These are phyloP conservation scores for Ashbya aceris DNA, from an alignment of 1,139 yeast species.

Conservation along the genomic window DNA sequence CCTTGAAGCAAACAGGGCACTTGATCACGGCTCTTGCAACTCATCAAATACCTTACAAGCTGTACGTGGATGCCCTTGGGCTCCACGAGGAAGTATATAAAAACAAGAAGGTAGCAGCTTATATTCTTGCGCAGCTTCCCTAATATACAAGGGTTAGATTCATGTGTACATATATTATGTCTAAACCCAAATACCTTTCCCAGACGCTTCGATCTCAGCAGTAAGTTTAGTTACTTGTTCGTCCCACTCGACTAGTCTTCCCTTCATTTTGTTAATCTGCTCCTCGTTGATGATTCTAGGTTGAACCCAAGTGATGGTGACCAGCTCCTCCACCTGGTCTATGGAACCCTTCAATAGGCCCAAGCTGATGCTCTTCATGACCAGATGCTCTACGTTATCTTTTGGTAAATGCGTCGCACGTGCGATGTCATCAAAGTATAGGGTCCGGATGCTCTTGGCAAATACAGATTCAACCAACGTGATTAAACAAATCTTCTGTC, in stretches of 20 bases:
- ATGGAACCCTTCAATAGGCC: slow-evolving; percentile 78
- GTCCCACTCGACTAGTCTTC: slow-evolving; percentile 72
- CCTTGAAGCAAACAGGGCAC: slow-evolving; percentile 22
- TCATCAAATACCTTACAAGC: slow-evolving; percentile 11
- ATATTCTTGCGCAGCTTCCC: slow-evolving; percentile 10
- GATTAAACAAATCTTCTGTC: slow-evolving; percentile 88
- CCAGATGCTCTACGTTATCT: slow-evolving; percentile 72
- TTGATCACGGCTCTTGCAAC: slow-evolving; percentile 14
- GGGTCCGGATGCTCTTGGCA: slow-evolving; percentile 61
- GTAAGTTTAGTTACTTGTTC: slow-evolving; percentile 59
- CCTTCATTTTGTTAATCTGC: slow-evolving; percentile 71
- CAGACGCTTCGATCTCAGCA: slow-evolving; percentile 46
- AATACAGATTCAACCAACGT: slow-evolving; percentile 84
- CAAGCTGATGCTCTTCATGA: slow-evolving; percentile 83
- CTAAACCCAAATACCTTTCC: slow-evolving; percentile 52
- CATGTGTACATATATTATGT: neutral
- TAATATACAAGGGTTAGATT: neutral
- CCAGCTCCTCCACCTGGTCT: slow-evolving; percentile 73
- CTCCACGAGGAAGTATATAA: slow-evolving; percentile 27
- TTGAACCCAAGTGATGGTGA: slow-evolving; percentile 87
- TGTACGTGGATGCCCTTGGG: slow-evolving; percentile 20
- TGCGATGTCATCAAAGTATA: slow-evolving; percentile 67
- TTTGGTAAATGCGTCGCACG: slow-evolving; percentile 58
- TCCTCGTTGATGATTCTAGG: slow-evolving; percentile 80
- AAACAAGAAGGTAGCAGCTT: slow-evolving; percentile 18